Base-by-base conservation (phyloP, 306 rosid genomes). In the Notholithocarpus densiflorus region DNA sequence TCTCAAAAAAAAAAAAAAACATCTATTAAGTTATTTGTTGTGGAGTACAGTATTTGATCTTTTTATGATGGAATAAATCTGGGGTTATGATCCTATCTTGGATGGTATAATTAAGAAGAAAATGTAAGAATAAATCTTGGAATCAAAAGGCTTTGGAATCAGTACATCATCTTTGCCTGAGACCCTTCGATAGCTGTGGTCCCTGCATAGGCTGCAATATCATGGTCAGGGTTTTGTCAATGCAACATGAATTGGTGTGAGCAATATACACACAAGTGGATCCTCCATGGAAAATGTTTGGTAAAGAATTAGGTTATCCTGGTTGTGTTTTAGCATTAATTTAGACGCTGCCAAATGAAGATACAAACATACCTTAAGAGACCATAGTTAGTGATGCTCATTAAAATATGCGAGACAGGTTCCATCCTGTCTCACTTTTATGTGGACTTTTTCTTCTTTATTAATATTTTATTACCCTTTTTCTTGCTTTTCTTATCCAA, bases 311-410 rank as follows among this genome's bases (percentile, higher is more conserved):
- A 54, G 74, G n/a, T 27, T 40, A 21, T 37, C 14, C 8, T 74
- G 65, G 19, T 9, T 3, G 11, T 26, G 43, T 43, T 2, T 40
- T 32, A 13, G 77, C 73, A 83, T 62, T 86, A 65, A 79, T 72
- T 64, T 56, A 68, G 84, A 76, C 70, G 72, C 73, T 43, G 84
- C 81, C 88, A 84, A 86, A 75, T 53, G 51, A 71, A 18, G 7
- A 62, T 53, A 29, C 37, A 21, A 52, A 77, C 71, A 43, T 1
- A 5, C 10, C 21, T 17, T 4, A 13, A 15, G 75, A 60, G 71
- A 68, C 59, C 59, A 68, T n/a, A 26, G 11, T 6, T 17, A 17
- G 5, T 34, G 48, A 10, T 19, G 13, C 69, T 11, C 12, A 5
- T 29, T 29, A 81, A 62, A 37, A 9, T 17, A 65, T 48, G 53